These are phyloP conservation scores for Ruellia speciosa DNA, from an alignment of 305 asterid genomes.

Conservation along the genomic window DNA sequence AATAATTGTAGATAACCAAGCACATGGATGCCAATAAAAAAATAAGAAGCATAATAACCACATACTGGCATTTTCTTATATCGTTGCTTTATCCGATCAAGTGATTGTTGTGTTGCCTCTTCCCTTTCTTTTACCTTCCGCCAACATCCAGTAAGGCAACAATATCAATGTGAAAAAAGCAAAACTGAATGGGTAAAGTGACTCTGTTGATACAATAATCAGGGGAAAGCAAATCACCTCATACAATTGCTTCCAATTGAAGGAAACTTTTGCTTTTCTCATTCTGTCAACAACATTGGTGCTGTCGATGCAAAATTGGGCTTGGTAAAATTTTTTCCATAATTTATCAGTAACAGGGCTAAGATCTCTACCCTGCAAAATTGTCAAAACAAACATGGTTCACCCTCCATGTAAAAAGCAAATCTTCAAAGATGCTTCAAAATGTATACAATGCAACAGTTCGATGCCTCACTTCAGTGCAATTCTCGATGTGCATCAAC, in stretches of 20 bases:
- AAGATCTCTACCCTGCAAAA: constrained; percentile 67
- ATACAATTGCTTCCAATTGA: constrained; percentile 55
- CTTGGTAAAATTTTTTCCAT: constrained; percentile 32
- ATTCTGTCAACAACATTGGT: constrained; percentile 40
- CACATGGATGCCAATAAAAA: constrained; percentile 10
- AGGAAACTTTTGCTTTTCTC: constrained; percentile 36
- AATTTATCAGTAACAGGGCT: constrained; percentile 43
- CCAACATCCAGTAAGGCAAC: constrained; percentile 36
- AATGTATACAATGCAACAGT: background rate
- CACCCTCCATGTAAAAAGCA: background rate
- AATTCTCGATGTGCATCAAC: constrained; percentile 57
- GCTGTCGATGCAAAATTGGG: constrained; percentile 48
- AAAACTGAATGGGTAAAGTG: constrained; percentile 16
- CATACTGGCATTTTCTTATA: constrained; percentile 54
- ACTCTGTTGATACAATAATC: constrained; percentile 15
- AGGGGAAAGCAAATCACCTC: constrained; percentile 39
- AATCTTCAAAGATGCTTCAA: background rate
- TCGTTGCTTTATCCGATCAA: constrained; percentile 42
- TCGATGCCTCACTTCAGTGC: constrained; percentile 43
- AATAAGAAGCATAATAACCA: constrained; percentile 18
- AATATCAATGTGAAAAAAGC: constrained; percentile 17
- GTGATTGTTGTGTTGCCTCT: constrained; percentile 36
- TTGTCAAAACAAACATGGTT: constrained; percentile 14
- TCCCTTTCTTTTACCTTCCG: constrained; percentile 47
- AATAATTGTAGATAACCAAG: background rate